Conservation (phyloP, 768 basidiomycete genomes). For the Paxillus rubicundulus region DNA sequence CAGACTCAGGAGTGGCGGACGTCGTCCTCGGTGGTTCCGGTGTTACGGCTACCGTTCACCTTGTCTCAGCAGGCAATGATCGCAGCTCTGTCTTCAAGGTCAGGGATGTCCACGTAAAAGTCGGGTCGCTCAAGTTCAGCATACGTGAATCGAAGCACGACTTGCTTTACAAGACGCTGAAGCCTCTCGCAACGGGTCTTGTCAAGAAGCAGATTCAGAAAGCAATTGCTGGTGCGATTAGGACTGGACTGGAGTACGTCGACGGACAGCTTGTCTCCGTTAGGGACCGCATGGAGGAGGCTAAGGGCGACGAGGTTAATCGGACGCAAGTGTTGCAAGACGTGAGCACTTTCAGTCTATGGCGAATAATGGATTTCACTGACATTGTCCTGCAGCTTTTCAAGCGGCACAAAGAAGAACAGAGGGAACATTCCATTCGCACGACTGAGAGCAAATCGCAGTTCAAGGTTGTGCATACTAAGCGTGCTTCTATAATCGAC, state of each 20-base stretch:
- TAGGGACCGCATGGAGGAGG: conserved; percentile 73
- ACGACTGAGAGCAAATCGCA: conserved; percentile 51
- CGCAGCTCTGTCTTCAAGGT: conserved; percentile 71
- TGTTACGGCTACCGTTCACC: conserved; percentile 61
- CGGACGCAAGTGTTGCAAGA: conserved; percentile 58
- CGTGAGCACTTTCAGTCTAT: conserved; percentile 31
- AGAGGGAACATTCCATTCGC: conserved; percentile 29
- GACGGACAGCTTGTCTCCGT: conserved; percentile 90
- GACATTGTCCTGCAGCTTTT: conserved; percentile 44
- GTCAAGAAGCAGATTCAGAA: conserved; percentile 72
- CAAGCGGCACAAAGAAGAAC: conserved; percentile 54
- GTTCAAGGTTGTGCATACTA: conserved; percentile 78
- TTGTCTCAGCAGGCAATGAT: conserved; percentile 64
- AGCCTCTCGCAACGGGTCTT: conserved; percentile 73
- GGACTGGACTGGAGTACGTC: conserved; percentile 79
- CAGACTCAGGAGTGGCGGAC: conserved; percentile 83
- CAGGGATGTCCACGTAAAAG: conserved; percentile 69
- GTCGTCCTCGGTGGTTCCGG: conserved; percentile 83
- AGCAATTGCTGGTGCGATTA: conserved; percentile 64
- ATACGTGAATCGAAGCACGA: conserved; percentile 93
- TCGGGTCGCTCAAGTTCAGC: conserved; percentile 84
- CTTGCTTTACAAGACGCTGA: conserved; percentile 80
- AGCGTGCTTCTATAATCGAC: conserved; percentile 65
- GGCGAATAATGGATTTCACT: background rate
- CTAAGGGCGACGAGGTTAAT: conserved; percentile 41